These are phyloP conservation scores for Aurantiochytrium sp. DNA, from an alignment of 108 stramenopile species.

Conservation along the genomic window DNA sequence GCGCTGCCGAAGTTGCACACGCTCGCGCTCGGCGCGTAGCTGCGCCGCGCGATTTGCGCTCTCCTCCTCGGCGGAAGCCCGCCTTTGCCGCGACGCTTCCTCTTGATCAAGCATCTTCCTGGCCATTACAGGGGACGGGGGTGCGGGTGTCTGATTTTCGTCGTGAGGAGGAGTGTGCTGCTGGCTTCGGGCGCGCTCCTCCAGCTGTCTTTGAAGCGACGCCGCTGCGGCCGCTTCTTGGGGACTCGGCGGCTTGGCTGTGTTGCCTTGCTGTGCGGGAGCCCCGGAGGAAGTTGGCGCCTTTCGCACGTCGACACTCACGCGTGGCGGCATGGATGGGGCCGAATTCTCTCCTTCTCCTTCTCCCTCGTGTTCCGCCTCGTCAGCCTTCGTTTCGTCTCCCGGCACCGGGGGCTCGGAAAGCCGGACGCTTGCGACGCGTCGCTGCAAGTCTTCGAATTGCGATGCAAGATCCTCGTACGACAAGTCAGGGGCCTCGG, in stretches of 20 bases:
- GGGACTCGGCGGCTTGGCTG: neutral
- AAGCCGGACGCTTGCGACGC: neutral
- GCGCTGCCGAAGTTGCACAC: neutral
- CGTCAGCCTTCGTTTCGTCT: neutral
- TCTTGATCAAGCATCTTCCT: neutral
- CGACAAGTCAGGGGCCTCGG: neutral
- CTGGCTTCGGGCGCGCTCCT: neutral
- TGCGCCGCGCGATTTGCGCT: neutral
- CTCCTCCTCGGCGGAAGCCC: neutral
- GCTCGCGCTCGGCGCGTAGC: neutral
- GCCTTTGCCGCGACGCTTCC: neutral
- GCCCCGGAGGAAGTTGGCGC: neutral
- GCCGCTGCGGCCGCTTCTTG: neutral
- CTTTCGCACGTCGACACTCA: no score
- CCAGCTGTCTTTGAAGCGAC: neutral
- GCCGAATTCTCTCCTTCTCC: neutral
- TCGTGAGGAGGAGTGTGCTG: neutral
- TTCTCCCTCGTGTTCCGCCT: neutral
- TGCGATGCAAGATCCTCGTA: neutral
- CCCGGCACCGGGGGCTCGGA: neutral
- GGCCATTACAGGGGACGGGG: neutral
- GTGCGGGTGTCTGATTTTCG: neutral
- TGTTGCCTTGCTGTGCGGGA: neutral
- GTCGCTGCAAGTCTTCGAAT: neutral
- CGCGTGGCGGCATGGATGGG: no score